Conservation (phyloP, 345 rosid species). For the Boechera stricta region DNA sequence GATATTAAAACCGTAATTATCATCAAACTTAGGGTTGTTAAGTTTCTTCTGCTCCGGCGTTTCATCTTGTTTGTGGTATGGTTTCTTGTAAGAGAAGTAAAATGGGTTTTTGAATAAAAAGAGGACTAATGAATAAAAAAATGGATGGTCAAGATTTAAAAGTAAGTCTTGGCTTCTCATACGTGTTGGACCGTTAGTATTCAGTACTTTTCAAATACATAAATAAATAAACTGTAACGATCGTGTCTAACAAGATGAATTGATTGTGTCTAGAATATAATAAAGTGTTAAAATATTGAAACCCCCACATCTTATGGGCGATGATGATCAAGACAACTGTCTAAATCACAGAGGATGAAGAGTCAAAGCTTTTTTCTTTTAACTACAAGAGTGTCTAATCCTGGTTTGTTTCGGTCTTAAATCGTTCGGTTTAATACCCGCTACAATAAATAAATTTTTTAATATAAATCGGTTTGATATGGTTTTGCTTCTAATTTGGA, state of each 20-base stretch:
- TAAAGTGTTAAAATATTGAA: conserved; percentile 17
- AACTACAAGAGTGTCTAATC: neutral
- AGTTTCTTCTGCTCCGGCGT: neutral
- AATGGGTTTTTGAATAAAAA: neutral
- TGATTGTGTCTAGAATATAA: conserved; percentile 25
- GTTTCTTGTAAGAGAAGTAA: conserved; percentile 41
- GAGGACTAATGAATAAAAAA: neutral
- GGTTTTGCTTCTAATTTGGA: neutral
- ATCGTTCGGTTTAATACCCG: neutral
- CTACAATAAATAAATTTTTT: neutral
- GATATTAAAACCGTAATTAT: too few species aligned
- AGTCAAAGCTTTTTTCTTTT: neutral
- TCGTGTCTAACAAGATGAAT: conserved; percentile 26
- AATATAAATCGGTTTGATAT: neutral
- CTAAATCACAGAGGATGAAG: conserved; percentile 2
- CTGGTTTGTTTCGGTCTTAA: conserved; percentile 4
- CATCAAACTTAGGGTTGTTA: too few species aligned
- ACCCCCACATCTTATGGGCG: conserved; percentile 19
- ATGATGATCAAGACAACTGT: conserved; percentile 8
- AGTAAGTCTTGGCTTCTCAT: neutral
- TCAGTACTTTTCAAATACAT: neutral
- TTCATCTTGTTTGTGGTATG: neutral
- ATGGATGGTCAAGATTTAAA: conserved; percentile 33
- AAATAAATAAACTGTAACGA: conserved; percentile 26
- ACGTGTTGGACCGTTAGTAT: conserved; percentile 10